Base-by-base conservation (phyloP, 768 basidiomycete genomes). In the Suillus fuscotomentosus region DNA sequence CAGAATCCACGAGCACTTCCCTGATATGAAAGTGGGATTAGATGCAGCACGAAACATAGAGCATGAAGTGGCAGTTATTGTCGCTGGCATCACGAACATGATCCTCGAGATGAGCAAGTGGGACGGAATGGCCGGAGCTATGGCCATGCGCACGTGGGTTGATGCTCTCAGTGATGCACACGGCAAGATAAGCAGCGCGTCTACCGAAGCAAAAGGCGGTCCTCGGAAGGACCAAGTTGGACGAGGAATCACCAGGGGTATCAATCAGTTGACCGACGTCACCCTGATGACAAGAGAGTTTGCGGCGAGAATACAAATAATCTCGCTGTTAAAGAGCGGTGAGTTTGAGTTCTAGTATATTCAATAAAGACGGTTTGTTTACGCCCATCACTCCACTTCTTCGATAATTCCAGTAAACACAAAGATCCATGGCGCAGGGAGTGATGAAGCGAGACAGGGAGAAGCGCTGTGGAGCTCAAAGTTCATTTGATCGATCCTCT, bases 81-180 rank as follows among this genome's bases (percentile, higher is more conserved):
- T 86, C 10, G 83, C 83, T 22, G 85, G 84, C 13, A 73, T 84
- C 50, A 84, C 85, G 63, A 83, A 85, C 67, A 81, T 84, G 83
- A 75, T 83, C 24, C 70, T 85, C 66, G 83, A 84, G 71, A 79
- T 84, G 75, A 84, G 83, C 71, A 81, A 79, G 71, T 84, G 83
- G 83, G 83, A 85, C 62, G 80, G 81, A 9, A 83, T 84, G 82
- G 81, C 84, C 4, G 82, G 82, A 7, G 83, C 77, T 36, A 84
- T 85, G 83, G 80, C 84, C 47, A 82, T 85, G 79, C 78, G 82
- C 42, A 85, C 83, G 11, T 85, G 84, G 84, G 79, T 79, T 5
- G 83, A 86, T 60, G 70, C 74, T 1, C 74, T 86, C n/a, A 74
- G 79, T 9, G 79, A 80, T 39, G 82, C 79, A 11, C 78, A 83